These are phyloP conservation scores for Diplosphaera chodatii DNA, from an alignment of 139 green algal species.

Conservation along the genomic window DNA sequence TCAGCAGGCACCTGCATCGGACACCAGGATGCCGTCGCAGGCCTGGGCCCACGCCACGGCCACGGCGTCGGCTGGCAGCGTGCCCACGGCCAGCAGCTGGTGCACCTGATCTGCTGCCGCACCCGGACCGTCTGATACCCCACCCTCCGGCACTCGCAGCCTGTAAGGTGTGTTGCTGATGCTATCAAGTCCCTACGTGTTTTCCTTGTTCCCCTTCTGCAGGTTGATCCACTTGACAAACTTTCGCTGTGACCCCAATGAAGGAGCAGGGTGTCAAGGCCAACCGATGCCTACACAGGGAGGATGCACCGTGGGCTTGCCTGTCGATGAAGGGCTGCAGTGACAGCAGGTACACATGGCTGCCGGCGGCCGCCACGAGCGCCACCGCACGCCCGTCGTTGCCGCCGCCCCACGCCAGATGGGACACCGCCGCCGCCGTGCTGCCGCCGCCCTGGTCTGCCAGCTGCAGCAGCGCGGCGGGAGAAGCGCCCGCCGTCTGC, in stretches of 20 bases:
- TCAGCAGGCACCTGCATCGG: background rate
- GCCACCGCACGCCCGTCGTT: background rate
- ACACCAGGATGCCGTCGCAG: constrained; percentile 33
- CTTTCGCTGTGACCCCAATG: no score
- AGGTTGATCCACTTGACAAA: no score
- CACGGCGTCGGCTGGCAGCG: constrained; percentile 3
- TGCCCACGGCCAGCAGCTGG: background rate
- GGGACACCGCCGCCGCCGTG: background rate
- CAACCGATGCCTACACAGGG: no score
- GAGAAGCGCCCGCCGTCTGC: background rate
- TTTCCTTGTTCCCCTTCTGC: no score
- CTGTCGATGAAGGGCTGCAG: background rate
- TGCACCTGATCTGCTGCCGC: background rate
- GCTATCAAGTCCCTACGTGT: no score
- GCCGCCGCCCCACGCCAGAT: background rate
- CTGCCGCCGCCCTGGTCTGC: background rate
- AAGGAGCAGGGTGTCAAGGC: no score
- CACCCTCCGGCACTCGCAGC: no score
- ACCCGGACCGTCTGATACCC: no score
- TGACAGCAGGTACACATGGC: background rate
- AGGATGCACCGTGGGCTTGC: no score
- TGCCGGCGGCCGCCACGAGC: background rate
- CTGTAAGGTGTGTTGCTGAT: no score
- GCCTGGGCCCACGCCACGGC: constrained; percentile 42
- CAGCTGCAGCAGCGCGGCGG: background rate